These are phyloP conservation scores for Penicillium italicum DNA, from an alignment of 2,329 filamentous ascomycete species.

Conservation along the genomic window DNA sequence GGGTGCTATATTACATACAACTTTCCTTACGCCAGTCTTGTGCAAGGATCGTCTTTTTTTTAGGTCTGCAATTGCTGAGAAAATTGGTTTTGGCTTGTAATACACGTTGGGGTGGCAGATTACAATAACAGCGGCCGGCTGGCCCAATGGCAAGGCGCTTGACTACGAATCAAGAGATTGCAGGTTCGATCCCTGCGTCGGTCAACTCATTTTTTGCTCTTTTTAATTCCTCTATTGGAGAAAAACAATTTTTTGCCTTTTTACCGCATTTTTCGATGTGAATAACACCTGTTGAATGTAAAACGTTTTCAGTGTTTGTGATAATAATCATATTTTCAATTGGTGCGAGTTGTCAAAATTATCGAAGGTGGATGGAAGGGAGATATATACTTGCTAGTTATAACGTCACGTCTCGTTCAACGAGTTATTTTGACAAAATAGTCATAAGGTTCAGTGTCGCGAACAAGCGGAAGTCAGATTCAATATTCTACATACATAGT, in stretches of 20 bases:
- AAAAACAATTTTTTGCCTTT: background rate
- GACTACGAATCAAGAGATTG: conserved; percentile 54
- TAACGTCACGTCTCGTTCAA: rapidly evolving
- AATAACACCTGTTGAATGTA: background rate
- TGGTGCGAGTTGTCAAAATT: background rate
- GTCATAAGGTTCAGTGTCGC: rapidly evolving
- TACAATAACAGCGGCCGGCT: conserved; percentile 24
- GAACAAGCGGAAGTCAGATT: background rate
- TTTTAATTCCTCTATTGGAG: too few species aligned
- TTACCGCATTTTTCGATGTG: background rate
- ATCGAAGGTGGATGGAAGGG: background rate
- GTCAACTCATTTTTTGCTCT: conserved; percentile 25
- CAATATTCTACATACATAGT: background rate
- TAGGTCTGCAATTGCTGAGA: too few species aligned
- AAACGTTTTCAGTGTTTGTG: too few species aligned
- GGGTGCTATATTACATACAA: background rate
- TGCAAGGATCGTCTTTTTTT: too few species aligned
- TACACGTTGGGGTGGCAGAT: rapidly evolving
- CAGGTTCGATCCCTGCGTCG: conserved; percentile 46
- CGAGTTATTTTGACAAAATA: background rate
- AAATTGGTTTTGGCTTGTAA: background rate
- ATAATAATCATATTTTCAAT: background rate
- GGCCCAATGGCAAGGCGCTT: conserved; percentile 52
- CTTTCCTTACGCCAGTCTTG: background rate
- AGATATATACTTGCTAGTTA: background rate